Conservation (phyloP, 176 grass and related monocot genomes). For the Elymus sibiricus region DNA sequence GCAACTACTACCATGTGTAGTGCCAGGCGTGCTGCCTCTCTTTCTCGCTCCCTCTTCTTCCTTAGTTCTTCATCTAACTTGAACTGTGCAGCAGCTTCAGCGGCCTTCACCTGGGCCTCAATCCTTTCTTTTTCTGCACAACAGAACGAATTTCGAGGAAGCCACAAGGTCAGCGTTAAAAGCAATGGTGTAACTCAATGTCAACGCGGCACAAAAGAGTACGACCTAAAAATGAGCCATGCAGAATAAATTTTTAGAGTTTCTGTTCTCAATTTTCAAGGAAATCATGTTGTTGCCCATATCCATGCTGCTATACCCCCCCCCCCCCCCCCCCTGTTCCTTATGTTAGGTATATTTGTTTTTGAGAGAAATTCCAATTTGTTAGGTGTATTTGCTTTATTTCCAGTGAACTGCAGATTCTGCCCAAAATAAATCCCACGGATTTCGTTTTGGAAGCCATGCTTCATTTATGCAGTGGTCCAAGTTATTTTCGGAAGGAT, state of each 20-base stretch:
- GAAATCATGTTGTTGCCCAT: neutral
- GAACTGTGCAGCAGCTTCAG: constrained; percentile 55
- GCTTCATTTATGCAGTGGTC: no score
- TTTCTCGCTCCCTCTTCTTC: constrained; percentile 62
- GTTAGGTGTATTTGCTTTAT: no score
- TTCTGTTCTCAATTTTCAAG: neutral
- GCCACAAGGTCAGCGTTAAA: neutral
- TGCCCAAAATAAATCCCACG: no score
- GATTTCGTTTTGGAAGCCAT: no score
- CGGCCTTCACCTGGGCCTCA: constrained; percentile 72
- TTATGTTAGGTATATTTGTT: no score
- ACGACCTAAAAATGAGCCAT: neutral
- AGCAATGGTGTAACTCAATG: neutral
- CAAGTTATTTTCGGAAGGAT: no score
- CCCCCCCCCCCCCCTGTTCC: no score
- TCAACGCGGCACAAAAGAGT: neutral
- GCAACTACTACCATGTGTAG: constrained; percentile 53
- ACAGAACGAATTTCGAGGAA: neutral
- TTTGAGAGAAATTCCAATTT: no score
- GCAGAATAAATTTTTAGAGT: neutral
- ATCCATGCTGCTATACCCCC: neutral
- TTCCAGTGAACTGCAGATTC: no score
- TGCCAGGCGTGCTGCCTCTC: constrained; percentile 68
- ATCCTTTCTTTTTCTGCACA: constrained; percentile 74
- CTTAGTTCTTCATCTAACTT: constrained; percentile 64